Conservation (phyloP, 163 green algal species). For the Picocystis sp. region DNA sequence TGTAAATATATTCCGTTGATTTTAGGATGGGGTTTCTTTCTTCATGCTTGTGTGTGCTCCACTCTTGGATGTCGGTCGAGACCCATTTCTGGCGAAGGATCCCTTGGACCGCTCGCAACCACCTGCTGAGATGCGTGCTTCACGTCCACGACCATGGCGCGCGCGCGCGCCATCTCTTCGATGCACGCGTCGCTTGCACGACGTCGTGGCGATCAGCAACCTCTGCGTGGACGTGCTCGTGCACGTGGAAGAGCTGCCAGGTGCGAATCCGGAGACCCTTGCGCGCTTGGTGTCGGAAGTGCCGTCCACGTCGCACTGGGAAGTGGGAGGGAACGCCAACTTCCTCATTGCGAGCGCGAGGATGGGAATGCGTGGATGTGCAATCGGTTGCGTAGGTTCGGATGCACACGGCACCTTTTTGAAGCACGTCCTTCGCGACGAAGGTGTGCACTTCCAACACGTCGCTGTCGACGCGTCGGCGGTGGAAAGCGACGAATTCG, state of each 20-base stretch:
- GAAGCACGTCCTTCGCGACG: constrained; percentile 5
- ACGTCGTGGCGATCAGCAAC: constrained; percentile 66
- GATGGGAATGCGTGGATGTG: constrained; percentile 41
- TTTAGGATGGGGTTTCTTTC: too few species aligned
- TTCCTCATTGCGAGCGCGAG: constrained; percentile 66
- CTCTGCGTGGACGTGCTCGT: constrained; percentile 76
- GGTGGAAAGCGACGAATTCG: background rate
- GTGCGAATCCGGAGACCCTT: constrained; percentile 11
- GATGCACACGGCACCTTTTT: constrained; percentile 73
- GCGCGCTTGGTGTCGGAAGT: constrained; percentile 22
- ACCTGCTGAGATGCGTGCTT: too few species aligned
- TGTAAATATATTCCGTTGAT: too few species aligned
- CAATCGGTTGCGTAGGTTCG: constrained; percentile 54
- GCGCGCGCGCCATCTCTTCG: too few species aligned
- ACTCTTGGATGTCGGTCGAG: too few species aligned
- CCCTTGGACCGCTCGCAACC: too few species aligned
- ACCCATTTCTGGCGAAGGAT: too few species aligned
- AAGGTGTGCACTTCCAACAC: background rate
- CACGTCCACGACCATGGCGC: too few species aligned
- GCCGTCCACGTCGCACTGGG: constrained; percentile 25
- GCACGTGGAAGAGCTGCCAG: constrained; percentile 34
- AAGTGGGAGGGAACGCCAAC: constrained; percentile 78
- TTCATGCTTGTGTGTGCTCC: too few species aligned
- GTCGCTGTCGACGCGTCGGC: background rate
- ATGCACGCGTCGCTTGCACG: constrained; percentile 2